Base-by-base conservation (phyloP, 2,329 filamentous ascomycete genomes). In the Ophiostoma populinum region DNA sequence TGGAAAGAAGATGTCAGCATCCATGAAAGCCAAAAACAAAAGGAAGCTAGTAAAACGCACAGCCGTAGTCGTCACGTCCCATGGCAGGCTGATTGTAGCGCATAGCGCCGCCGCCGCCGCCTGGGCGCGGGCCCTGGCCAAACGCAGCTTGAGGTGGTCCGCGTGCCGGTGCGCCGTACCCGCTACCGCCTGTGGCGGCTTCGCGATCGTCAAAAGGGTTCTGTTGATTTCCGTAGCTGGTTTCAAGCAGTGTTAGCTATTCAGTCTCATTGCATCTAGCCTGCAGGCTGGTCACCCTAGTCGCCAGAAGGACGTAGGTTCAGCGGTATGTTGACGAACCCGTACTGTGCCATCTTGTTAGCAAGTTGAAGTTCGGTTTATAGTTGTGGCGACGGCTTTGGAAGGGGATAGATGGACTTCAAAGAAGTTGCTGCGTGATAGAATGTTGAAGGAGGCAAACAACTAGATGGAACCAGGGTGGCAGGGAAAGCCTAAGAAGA, bases 141-240 rank as follows among this genome's bases (percentile, higher is more conserved):
- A 48, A 52, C 5, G 46, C 35, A 4, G 42, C 44, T 21, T 47
- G 48, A 22, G 51, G 49, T 13, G 46, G 45, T 40, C 49, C 42
- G 12, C 48, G 44, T 24, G 31, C 40, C 19, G 44, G 40, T 12
- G 47, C 49, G 19, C 53, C 55, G 36, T 59, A 59, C 17, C 55
- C 52, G 31, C 54, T 55, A 35, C 50, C 50, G 33, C 45, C 45
- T 32, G 47, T 45, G 24, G 51, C 55, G 40, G 60, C 59, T 50
- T 13, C 18, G 19, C 63, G 58, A 48, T 75, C 58, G 48, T 72
- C 69, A 47, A 67, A 75, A 37, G 70, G 70, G 54, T 75, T 73
- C 41, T 56, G 53, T 45, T 55, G 55, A 38, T 57, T 59, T 42
- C 64, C 62, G 58, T 73, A 72, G 55, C 66, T 74, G 49, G 24